Base-by-base conservation (phyloP, 73 alveolate species). In the Vitrella brassicaformis region DNA sequence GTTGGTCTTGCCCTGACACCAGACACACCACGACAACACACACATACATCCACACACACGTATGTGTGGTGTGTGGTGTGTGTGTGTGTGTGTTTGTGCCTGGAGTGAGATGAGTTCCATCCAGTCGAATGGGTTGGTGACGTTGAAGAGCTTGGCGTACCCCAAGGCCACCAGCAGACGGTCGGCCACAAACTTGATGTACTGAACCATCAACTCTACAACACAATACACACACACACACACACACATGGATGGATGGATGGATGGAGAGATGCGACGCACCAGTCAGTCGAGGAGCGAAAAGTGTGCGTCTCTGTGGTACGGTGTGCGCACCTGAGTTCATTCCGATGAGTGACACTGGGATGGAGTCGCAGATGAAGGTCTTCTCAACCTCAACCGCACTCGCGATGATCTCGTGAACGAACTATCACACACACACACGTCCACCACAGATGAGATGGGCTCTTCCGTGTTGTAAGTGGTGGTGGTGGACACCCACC, bases 321-420 rank as follows among this genome's bases (percentile, higher is more conserved):
- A 39, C 4, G 14, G 56, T 39, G 14, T 4, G 14, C 4, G 14
- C 4, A 14, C 14, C 30, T 68, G n/a, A n/a, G 79, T 92, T 92
- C 97, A 92, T 92, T 28, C 97, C 97, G 68, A 92, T 88, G 71
- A 92, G 84, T 74, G 89, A 92, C 26, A 85, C 90, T n/a, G 97
- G 92, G 31, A 92, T 82, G 22, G 97, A 88, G 68, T 89, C 94
- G 69, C 92, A 74, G 66, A 92, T 90, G 76, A 92, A 92, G 83
- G 88, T 94, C 71, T 85, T 80, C 81, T 92, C 98, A 67, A 92
- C 91, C 31, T 84, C 91, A 18, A 92, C 98, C 29, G 98, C 98
- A 10, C 86, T 85, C 28, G 89, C 39, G 69, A 92, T 81, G 74
- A 92, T 92, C 75, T 86, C 92, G 66, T 84, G 80, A 70, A 92